Evolutionary conservation across 768 basidiomycete species (phyloP), one percentile per base, ranked within the genome.

Genomic region (Lyophyllum decastes): DNA sequence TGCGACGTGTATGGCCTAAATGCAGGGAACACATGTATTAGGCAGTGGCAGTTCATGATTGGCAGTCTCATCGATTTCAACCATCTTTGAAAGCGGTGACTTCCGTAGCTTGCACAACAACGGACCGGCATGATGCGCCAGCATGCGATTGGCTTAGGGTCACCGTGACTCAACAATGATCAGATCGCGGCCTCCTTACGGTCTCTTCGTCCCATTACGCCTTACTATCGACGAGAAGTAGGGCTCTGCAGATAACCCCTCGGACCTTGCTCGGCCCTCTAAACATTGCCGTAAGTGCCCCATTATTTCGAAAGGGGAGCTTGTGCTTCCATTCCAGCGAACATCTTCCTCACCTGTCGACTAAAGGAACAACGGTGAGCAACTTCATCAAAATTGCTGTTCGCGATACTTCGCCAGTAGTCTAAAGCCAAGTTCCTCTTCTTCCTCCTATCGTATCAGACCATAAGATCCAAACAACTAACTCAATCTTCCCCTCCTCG

Each of bases 211-310:
- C 9, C 41, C 34, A 54, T 49, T 49, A 44, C 22, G 30, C 41
- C 25, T 50, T 46, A n/a, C 33, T 19, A 52, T 58, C 49, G 54
- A 54, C 56, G 40, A 38, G 50, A 56, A 52, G 47, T 41, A 16
- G 22, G 33, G n/a, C 30, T 35, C 21, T 24, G 49, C 33, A 40
- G 52, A 52, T 54, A 48, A 54, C 12, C 21, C 59, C 52, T 62
- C 61, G 61, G 61, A 62, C 57, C 49, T 52, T 55, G 45, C 57
- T 55, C 57, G 54, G 53, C 16, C 46, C 47, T 47, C n/a, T 34
- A 12, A 11, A 11, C 35, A 38, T 27, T 49, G 38, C 49, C 43
- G 53, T 55, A 45, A 35, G 26, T 54, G 47, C 44, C 60, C 44
- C 55, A 34, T 46, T 55, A 55, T 58, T 49, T 51, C n/a, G 27